Evolutionary conservation across 2,329 filamentous ascomycete genomes (phyloP), one percentile per base, ranked within the genome.

Genomic region (Hymenoscyphus albidus): DNA sequence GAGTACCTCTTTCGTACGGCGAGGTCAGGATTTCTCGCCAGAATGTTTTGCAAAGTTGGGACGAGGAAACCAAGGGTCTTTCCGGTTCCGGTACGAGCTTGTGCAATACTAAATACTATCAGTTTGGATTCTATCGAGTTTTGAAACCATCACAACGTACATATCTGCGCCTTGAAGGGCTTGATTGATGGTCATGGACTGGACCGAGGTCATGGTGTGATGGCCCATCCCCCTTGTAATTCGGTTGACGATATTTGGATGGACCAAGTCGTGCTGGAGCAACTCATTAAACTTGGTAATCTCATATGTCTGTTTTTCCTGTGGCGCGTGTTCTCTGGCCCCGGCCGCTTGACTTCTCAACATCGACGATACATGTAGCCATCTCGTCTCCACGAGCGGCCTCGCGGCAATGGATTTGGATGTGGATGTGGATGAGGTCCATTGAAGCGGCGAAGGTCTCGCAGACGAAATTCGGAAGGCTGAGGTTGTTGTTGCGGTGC

Each of bases 51-150:
- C 60, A 98, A 78, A 5, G 93, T 81, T 59, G 95, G 95, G 6
- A 98, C 79, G 40, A 99, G 84, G 82, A 98, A 99, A 59, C 92
- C 95, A 65, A 98, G 80, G 0, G 95, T 99, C 80, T 99, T 99
- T 75, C 95, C 95, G 2, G 95, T 98, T 77, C 95, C 95, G 7
- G 95, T 99, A 80, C 91, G 96, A 67, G 95, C 95, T 81, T 98
- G 95, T 42, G 94, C 95, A 72, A 98, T 85, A 71, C 91, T 93
- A 71, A 18, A 44, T 12, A 18, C 40, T n/a, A 58, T 72, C 57
- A 71, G 68, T 62, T 2, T 51, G n/a, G 0, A 61, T 35, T 5
- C 27, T 7, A 7, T 38, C 12, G 7, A 10, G 40, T 35, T 38
- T 35, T 13, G 54, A 54, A 18, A 38, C 7, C 18, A 22, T 13